Evolutionary conservation across 805 yeast genomes (phyloP).

Genomic region (Candida chilensis): DNA sequence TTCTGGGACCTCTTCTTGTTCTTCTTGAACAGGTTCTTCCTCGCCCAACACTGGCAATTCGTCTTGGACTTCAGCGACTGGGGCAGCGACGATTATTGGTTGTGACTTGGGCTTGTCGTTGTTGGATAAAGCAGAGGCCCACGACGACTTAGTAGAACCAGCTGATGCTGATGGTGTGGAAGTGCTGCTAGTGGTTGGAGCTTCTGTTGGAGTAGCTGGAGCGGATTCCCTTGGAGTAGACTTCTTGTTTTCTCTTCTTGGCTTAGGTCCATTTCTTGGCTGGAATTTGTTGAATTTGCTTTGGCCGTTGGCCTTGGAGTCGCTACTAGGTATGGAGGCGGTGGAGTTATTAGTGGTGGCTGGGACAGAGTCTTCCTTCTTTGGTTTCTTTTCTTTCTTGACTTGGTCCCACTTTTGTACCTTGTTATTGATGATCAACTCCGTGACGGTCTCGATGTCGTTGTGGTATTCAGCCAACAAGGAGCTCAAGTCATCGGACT

Average conservation of each 20-base stretch:
- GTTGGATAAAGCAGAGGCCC: constrained; percentile 33
- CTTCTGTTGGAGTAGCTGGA: constrained; percentile 7
- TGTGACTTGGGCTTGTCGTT: constrained; percentile 22
- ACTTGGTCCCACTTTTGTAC: constrained; percentile 94
- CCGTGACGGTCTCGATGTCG: constrained; percentile 73
- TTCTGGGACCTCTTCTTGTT: constrained; percentile 6
- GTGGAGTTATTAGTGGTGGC: constrained; percentile 1
- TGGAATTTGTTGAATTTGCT: constrained; percentile 6
- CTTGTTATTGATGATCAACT: constrained; percentile 83
- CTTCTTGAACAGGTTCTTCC: constrained; percentile 3
- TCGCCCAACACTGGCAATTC: constrained; percentile 2
- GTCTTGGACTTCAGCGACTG: too few relatives aligned
- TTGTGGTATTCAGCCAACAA: constrained; percentile 65
- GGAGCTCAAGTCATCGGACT: constrained; percentile 68
- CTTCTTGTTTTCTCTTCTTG: constrained; percentile 6
- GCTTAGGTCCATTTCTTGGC: constrained; percentile 18
- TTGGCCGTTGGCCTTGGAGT: constrained; percentile 2
- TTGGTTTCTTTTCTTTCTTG: constrained; percentile 50
- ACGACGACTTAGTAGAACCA: constrained; percentile 11
- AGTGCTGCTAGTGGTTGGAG: constrained; percentile 7
- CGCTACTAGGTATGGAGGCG: too few relatives aligned
- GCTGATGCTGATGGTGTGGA: constrained; percentile 8
- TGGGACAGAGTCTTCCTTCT: constrained; percentile 20
- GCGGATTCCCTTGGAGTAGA: constrained; percentile 4
- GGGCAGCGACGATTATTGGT: too few relatives aligned